Conservation (phyloP, 345 rosid species). For the Rhodamnia rubescens region DNA sequence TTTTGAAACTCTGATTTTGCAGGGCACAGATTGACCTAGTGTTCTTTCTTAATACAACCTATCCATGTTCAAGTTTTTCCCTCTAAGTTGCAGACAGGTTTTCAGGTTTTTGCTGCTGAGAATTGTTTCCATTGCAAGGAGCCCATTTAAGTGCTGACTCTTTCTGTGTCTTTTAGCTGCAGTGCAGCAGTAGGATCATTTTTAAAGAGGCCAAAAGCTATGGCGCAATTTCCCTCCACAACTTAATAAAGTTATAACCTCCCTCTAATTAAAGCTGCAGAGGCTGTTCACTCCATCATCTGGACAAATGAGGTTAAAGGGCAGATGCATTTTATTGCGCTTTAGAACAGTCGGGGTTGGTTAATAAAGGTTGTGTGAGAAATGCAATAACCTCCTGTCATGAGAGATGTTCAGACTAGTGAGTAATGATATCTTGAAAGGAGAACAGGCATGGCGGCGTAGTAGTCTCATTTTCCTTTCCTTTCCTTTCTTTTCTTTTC, state of each 20-base stretch:
- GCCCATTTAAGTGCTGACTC: neutral
- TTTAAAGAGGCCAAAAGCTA: neutral
- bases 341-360: neutral
- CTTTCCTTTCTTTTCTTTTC: neutral
- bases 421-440: neutral
- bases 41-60: neutral
- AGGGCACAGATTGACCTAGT: constrained; percentile 1
- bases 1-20: neutral
- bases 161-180: neutral
- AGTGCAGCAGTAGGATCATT: neutral
- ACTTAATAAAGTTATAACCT: neutral
- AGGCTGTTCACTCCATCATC: neutral
- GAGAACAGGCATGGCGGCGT: neutral
- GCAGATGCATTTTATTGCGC: neutral
- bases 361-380: neutral
- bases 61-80: neutral
- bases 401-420: neutral
- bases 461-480: neutral
- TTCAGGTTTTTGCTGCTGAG: neutral
- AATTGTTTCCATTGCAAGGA: neutral
- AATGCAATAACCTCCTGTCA: neutral
- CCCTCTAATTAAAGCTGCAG: neutral
- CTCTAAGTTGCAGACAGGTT: neutral
- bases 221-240: neutral
- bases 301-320: neutral